Base-by-base conservation (phyloP, 768 basidiomycete species). In the Trametes elegans region DNA sequence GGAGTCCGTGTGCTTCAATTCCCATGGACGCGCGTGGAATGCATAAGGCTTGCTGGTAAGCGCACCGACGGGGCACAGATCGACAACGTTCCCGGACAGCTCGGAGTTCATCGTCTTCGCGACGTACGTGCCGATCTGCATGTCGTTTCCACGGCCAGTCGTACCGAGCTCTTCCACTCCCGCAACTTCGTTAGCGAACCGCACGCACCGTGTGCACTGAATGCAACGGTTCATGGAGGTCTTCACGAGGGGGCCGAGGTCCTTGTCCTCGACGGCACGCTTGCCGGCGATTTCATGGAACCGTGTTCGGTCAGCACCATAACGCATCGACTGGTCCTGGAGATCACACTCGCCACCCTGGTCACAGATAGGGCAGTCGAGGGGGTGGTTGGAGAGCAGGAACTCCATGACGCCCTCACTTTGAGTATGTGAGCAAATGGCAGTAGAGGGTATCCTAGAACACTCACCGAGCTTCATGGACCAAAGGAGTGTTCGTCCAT, bases 401-500 rank as follows among this genome's bases (percentile, higher is more conserved):
- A 98, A 97, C 68, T 98, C 97, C 97, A 99, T 98, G 56, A 98
- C 96, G 46, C 97, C 97, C 72, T 97, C 94, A 19, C 94, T 90
- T 19, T 31, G 14, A 19, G 1, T 0, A 9, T 24, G 21, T 64
- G 31, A 65, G 52, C 49, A 43, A 66, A 13, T 67, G 7, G 11
- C 5, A 3, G 26, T 3, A 3, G 5, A 18, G 5, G 19, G 18
- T 16, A 35, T 36, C 32, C 9, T 24, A 36, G 7, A 13, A 18
- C 10, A 16, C 39, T 34, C 65, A 90, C 88, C 87, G 81, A 62
- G 89, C 91, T 79, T 91, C 87, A 64, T 93, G 91, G 3, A 93
- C 89, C 5, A 94, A 75, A 28, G 94, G 94, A 2, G 90, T 90
- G 71, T 96, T 93, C 28, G 94, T 97, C 70, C 86, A 96, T 13